phyloP scores from a whole-genome alignment of 257 asterid genomes.

The Linaria vulgaris region DNA sequence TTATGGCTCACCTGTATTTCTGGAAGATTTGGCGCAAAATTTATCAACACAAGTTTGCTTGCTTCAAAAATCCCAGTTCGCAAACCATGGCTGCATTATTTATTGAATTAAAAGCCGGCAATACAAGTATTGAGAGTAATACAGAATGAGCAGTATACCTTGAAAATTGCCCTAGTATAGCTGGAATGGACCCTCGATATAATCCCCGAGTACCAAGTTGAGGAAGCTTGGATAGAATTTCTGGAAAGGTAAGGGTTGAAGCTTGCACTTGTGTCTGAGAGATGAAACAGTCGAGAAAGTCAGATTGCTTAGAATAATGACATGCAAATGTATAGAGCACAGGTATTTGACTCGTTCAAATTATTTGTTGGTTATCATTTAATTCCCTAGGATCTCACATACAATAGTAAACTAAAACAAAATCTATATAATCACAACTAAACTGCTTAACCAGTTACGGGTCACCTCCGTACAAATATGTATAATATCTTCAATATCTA shows the following conservation, averaged over 20 bases:
- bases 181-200: conserved; percentile 94
- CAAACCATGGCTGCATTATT: conserved; percentile 77
- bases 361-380: conserved; percentile 13
- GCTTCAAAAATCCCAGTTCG: conserved; percentile 97
- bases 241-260: conserved; percentile 83
- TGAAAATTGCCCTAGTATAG: conserved; percentile 93
- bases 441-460: not conserved
- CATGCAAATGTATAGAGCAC: conserved; percentile 22
- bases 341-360: conserved; percentile 24
- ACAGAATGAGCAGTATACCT: conserved; percentile 44
- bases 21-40: conserved; percentile 89
- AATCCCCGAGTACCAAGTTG: conserved; percentile 81
- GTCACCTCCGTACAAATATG: not conserved
- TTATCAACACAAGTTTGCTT: conserved; percentile 82
- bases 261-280: conserved; percentile 95
- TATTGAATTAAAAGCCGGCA: conserved; percentile 10
- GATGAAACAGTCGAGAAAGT: conserved; percentile 37
- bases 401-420: conserved; percentile 9
- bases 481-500: not conserved
- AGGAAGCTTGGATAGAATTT: conserved; percentile 82
- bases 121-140: not conserved
- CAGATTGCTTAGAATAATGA: conserved; percentile 34
- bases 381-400: conserved; percentile 10
- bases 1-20: conserved; percentile 71
- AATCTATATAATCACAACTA: conserved; percentile 1